Percentiles rank a stretch among this genome's conserved stretches.
Conservation (phyloP, 148 eudicot species). For the Dianthus caryophyllus region DNA sequence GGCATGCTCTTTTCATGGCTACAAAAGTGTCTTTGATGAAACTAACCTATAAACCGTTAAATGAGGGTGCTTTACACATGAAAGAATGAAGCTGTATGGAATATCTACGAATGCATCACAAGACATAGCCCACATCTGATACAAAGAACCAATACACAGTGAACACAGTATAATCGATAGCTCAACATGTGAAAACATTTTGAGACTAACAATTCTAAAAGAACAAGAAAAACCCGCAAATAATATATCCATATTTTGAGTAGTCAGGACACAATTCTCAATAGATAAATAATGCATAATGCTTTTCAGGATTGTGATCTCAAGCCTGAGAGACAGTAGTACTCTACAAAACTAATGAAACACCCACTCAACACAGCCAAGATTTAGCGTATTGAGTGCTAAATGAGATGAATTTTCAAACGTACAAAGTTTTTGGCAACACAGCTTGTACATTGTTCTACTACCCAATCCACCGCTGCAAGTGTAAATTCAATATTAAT, state of each 20-base stretch:
- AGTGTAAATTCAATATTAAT: constrained; percentile 35
- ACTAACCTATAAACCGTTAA: constrained; percentile 75
- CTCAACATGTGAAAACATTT: not conserved
- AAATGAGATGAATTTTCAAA: constrained; percentile 15
- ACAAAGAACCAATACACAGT: constrained; percentile 7
- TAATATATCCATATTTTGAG: not conserved
- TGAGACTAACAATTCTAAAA: not conserved
- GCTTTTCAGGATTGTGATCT: not conserved
- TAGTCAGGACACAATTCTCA: constrained; percentile 4
- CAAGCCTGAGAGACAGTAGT: not conserved
- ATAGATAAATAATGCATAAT: not conserved
- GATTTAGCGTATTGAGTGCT: not conserved
- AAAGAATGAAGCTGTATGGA: constrained; percentile 46
- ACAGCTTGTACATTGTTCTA: constrained; percentile 57
- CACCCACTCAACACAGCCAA: not conserved
- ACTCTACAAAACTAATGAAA: constrained; percentile 2
- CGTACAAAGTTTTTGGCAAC: constrained; percentile 90
- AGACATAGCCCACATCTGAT: constrained; percentile 71
- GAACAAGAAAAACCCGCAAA: not conserved
- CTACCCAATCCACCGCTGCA: constrained; percentile 67
- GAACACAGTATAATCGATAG: not conserved
- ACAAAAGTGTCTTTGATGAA: constrained; percentile 1
- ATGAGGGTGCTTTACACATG: constrained; percentile 60
- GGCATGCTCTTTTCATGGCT: not conserved
- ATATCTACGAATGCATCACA: constrained; percentile 43